phyloP scores from a whole-genome alignment of 768 basidiomycete genomes.

The Psilocybe sp. region DNA sequence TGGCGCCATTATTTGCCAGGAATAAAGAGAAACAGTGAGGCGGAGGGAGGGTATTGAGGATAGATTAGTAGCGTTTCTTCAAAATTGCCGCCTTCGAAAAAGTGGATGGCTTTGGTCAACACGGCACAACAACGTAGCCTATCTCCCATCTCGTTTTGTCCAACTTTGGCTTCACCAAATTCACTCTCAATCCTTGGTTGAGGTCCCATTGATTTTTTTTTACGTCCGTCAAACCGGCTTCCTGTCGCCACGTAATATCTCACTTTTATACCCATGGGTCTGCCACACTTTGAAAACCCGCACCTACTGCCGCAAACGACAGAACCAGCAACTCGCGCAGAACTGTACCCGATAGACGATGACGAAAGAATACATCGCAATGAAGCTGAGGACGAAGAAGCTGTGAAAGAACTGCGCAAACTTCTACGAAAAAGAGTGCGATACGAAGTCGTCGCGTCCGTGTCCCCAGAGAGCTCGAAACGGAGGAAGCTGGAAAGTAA shows the following conservation, averaged over 20 bases:
- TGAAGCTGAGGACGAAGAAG: neutral
- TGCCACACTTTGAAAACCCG: slow-evolving; percentile 45
- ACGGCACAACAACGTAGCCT: slow-evolving; percentile 23
- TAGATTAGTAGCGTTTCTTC: slow-evolving; percentile 1
- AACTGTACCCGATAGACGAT: slow-evolving; percentile 13
- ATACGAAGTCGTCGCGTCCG: neutral
- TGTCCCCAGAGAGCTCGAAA: slow-evolving; percentile 1
- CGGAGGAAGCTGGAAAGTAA: slow-evolving; percentile 1
- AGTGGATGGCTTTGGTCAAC: slow-evolving; percentile 19
- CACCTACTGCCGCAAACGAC: slow-evolving; percentile 33
- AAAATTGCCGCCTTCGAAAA: slow-evolving; percentile 14
- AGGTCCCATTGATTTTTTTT: too few species aligned
- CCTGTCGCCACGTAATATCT: too few species aligned
- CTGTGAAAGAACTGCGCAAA: slow-evolving; percentile 10
- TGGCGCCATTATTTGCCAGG: neutral
- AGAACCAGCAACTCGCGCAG: slow-evolving; percentile 32
- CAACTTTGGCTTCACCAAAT: too few species aligned
- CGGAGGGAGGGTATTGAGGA: neutral
- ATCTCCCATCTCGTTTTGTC: neutral
- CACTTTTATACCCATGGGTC: neutral
- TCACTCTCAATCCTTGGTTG: too few species aligned
- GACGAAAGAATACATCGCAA: neutral
- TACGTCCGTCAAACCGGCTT: too few species aligned
- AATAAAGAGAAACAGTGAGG: neutral
- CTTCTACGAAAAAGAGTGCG: slow-evolving; percentile 6